Evolutionary conservation across 129 eudicot species (phyloP).

Genomic region (Flaveria linearis): DNA sequence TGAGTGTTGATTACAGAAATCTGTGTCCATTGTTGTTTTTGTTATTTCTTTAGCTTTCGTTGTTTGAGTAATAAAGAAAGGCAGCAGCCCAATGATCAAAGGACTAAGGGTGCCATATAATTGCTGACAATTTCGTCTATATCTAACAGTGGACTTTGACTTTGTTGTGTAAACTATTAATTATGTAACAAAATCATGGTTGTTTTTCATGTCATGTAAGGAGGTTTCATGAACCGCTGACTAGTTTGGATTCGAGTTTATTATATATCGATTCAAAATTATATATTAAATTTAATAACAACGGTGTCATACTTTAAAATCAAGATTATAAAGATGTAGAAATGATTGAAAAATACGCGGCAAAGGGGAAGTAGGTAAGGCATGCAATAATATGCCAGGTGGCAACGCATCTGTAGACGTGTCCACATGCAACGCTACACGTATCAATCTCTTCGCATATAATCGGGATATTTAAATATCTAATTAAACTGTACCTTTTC

Average conservation of each 20-base stretch:
- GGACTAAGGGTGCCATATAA: background rate
- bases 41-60: background rate
- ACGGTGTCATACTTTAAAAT: too few relatives aligned
- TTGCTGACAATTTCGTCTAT: background rate
- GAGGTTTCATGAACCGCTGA: too few relatives aligned
- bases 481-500: background rate
- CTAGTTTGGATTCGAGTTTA: too few relatives aligned
- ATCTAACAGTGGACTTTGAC: slow-evolving; percentile 13
- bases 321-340: too few relatives aligned
- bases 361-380: slow-evolving; percentile 10
- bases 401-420: slow-evolving; percentile 29
- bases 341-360: slow-evolving; percentile 12
- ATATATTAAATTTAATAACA: too few relatives aligned
- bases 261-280: too few relatives aligned
- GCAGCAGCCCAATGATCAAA: background rate
- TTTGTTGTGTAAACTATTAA: background rate
- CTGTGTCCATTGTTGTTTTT: slow-evolving; percentile 15
- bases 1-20: slow-evolving; percentile 7
- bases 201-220: too few relatives aligned
- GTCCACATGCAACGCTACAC: slow-evolving; percentile 38
- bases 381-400: slow-evolving; percentile 30
- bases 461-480: too few relatives aligned
- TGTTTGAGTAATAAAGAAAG: background rate
- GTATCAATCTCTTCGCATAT: slow-evolving; percentile 14
- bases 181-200: too few relatives aligned